Percentiles rank a stretch among this genome's conserved stretches.
Evolutionary conservation across 2,329 filamentous ascomycete genomes (phyloP).

Genomic region (Xylariales sp.): DNA sequence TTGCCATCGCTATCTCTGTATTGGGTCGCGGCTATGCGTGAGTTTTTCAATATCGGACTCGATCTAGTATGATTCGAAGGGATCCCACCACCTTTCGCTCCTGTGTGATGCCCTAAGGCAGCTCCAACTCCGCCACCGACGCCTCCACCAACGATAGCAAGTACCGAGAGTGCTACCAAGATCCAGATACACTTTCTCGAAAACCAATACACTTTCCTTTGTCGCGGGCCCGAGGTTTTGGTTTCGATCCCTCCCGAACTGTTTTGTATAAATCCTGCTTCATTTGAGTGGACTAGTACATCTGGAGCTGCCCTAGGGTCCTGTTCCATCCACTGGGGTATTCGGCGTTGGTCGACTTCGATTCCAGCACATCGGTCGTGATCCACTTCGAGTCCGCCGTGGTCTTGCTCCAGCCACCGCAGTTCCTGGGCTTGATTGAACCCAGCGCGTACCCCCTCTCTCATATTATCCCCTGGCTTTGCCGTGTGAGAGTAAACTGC

Average conservation of each 20-base stretch:
- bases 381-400: conserved; percentile 7
- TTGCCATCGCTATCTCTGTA: too few relatives aligned
- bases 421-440: neutral
- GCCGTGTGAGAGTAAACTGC: too few relatives aligned
- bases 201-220: neutral
- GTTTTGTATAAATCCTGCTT: neutral
- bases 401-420: neutral
- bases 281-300: neutral
- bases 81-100: too few relatives aligned
- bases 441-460: neutral
- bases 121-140: neutral
- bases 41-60: too few relatives aligned
- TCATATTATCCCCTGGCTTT: too few relatives aligned
- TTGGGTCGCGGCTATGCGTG: too few relatives aligned
- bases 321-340: neutral
- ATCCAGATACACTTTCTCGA: neutral
- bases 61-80: too few relatives aligned
- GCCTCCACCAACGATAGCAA: neutral
- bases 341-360: neutral
- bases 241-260: neutral
- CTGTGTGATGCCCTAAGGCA: too few relatives aligned
- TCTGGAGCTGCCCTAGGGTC: neutral
- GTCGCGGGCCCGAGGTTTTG: neutral
- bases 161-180: neutral
- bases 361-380: neutral